Evolutionary conservation across 2,329 filamentous ascomycete genomes (phyloP).

Genomic region (Cercospora nicotianae): DNA sequence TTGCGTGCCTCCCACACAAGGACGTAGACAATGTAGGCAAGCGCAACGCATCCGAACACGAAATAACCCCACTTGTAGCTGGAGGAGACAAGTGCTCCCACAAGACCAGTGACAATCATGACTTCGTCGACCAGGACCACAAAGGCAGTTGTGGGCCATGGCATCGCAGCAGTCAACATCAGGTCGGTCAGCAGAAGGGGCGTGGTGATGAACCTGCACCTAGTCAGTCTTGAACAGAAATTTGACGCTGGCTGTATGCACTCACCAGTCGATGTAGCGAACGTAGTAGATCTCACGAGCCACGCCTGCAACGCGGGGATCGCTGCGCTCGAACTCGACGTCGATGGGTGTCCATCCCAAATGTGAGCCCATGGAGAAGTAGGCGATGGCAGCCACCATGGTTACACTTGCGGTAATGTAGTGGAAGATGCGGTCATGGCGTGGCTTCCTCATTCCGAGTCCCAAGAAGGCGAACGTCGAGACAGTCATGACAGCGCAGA

Average conservation of each 20-base stretch:
- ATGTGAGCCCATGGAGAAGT: conserved; percentile 68
- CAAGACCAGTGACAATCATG: conserved; percentile 67
- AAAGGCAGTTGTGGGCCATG: conserved; percentile 63
- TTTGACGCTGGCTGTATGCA: neutral
- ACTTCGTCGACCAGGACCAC: conserved; percentile 63
- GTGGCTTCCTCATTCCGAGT: conserved; percentile 55
- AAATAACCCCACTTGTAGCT: conserved; percentile 71
- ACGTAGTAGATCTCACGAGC: conserved; percentile 67
- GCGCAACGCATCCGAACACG: conserved; percentile 53
- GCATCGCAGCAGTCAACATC: conserved; percentile 63
- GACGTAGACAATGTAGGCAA: conserved; percentile 60
- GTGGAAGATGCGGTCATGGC: conserved; percentile 61
- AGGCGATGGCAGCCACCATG: conserved; percentile 61
- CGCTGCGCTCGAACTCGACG: conserved; percentile 58
- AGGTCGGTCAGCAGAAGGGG: conserved; percentile 64
- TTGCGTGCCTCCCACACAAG: conserved; percentile 58
- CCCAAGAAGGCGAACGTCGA: conserved; percentile 56
- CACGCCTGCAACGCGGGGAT: conserved; percentile 49
- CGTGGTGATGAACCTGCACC: conserved; percentile 55
- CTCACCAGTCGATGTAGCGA: conserved; percentile 62
- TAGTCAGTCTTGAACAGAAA: neutral
- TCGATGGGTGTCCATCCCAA: conserved; percentile 62
- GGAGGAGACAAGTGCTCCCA: conserved; percentile 63
- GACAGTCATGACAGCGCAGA: conserved; percentile 60
- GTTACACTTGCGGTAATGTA: conserved; percentile 63